A percentile compares a stretch with the other conserved stretches of the same genome.
These are phyloP conservation scores for Zychaea mexicana DNA, from an alignment of 371 early-diverging fungal genomes.

Conservation along the genomic window DNA sequence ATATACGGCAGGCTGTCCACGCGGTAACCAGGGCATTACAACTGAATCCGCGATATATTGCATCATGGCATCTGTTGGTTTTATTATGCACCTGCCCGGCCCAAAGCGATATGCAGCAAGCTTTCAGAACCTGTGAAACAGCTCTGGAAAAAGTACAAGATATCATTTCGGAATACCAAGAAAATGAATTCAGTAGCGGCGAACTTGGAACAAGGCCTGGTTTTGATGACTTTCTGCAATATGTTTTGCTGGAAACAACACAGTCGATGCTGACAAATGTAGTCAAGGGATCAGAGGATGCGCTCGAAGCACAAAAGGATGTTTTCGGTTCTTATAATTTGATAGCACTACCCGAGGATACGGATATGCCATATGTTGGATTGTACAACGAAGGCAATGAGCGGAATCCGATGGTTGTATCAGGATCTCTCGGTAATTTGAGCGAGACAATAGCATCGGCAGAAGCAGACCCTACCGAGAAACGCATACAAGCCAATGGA, in stretches of 20 bases:
- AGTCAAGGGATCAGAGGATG: conserved; percentile 53
- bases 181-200: conserved; percentile 21
- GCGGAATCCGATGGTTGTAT: conserved; percentile 21
- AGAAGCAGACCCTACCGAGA: not conserved
- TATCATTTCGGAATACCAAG: conserved; percentile 37
- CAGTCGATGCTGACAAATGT: conserved; percentile 54
- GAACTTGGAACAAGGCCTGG: conserved; percentile 8
- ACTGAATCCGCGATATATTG: conserved; percentile 61
- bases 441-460: conserved; percentile 17
- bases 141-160: conserved; percentile 60
- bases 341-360: conserved; percentile 39
- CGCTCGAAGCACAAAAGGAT: conserved; percentile 55
- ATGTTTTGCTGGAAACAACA: conserved; percentile 62
- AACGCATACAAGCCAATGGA: not conserved
- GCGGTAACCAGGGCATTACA: conserved; percentile 65
- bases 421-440: conserved; percentile 35
- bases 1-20: conserved; percentile 70
- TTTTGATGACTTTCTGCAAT: conserved; percentile 57
- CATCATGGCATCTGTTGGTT: conserved; percentile 88
- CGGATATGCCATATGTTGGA: not conserved
- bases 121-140: conserved; percentile 74
- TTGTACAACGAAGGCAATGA: conserved; percentile 4
- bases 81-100: conserved; percentile 69
- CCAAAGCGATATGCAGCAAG: conserved; percentile 48
- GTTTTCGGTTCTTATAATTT: conserved; percentile 67